Conservation (phyloP, 768 basidiomycete genomes). For the Butyriboletus loyo region DNA sequence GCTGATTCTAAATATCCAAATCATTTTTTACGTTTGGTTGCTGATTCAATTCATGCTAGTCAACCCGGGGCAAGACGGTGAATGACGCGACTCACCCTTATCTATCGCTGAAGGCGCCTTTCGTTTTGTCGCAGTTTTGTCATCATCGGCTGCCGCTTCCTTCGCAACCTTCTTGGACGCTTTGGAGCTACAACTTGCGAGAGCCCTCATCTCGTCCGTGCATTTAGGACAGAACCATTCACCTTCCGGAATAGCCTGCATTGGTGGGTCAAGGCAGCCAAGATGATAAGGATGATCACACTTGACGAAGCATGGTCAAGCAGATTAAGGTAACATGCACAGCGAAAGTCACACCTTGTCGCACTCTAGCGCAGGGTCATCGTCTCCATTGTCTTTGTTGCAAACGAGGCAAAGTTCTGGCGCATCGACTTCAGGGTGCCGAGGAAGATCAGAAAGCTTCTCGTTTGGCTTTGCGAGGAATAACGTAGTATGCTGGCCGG, state of each 20-base stretch:
- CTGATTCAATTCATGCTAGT: constrained; percentile 16
- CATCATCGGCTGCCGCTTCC: constrained; percentile 10
- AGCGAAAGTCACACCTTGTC: constrained; percentile 62
- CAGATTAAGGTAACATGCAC: neutral
- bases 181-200: constrained; percentile 16
- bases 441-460: constrained; percentile 70
- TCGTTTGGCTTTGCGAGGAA: constrained; percentile 77
- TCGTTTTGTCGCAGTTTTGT: constrained; percentile 39
- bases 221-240: constrained; percentile 93
- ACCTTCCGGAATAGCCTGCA: constrained; percentile 75
- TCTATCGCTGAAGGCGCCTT: constrained; percentile 42
- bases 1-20: neutral
- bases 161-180: constrained; percentile 17
- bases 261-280: constrained; percentile 74
- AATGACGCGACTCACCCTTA: constrained; percentile 32
- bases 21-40: constrained; percentile 40
- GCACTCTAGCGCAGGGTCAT: constrained; percentile 77
- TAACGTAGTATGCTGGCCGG: constrained; percentile 82
- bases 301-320: constrained; percentile 36
- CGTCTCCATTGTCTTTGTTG: constrained; percentile 64
- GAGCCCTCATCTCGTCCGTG: constrained; percentile 52
- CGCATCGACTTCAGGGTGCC: constrained; percentile 77
- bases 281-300: constrained; percentile 90
- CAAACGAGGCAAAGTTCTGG: constrained; percentile 73
- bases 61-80: neutral